Evolutionary conservation across 768 basidiomycete genomes (phyloP).

Genomic region (Tylopilus cervinicoccineus): DNA sequence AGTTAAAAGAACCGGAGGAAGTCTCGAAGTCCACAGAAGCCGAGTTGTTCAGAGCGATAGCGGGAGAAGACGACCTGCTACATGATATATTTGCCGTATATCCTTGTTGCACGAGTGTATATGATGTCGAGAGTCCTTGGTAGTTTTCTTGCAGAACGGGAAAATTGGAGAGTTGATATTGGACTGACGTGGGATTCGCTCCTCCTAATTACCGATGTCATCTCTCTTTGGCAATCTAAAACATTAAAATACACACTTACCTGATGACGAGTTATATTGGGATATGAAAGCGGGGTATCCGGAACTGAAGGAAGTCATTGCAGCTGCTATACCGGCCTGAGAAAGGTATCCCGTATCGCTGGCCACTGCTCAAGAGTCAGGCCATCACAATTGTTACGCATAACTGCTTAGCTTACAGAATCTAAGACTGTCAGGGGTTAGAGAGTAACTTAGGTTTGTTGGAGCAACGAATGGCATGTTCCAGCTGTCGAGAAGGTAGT

Average conservation of each 20-base stretch:
- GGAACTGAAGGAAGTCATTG: background rate
- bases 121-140: background rate
- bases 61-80: background rate
- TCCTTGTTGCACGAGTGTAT: background rate
- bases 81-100: background rate
- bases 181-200: background rate
- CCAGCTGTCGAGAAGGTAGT: too few relatives aligned
- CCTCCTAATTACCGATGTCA: background rate
- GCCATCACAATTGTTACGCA: too few relatives aligned
- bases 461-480: background rate
- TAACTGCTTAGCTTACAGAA: background rate
- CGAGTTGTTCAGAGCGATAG: background rate
- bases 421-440: background rate
- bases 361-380: background rate
- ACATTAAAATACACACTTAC: background rate
- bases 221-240: background rate
- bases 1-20: background rate
- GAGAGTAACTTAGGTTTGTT: background rate
- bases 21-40: background rate
- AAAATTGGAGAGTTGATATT: background rate
- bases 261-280: background rate
- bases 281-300: background rate
- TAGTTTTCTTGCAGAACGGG: background rate
- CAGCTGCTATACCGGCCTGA: background rate
- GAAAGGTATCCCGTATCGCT: background rate